Evolutionary conservation across 129 eudicot genomes (phyloP).

Genomic region (Mikania micrantha): DNA sequence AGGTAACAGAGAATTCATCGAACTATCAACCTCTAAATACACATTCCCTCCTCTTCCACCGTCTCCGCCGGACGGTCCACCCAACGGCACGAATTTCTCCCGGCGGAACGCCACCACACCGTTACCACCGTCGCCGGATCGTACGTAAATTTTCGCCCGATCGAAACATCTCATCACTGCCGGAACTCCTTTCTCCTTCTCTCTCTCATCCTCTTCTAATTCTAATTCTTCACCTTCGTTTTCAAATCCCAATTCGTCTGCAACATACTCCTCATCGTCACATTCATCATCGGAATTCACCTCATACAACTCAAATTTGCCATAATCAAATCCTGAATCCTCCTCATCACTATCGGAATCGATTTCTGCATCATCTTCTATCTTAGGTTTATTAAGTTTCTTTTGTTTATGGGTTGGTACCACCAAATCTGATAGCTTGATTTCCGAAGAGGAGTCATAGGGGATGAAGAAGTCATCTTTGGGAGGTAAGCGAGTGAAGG

Average conservation of each 20-base stretch:
- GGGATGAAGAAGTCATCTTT: slow-evolving; percentile 46
- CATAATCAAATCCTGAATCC: slow-evolving; percentile 40
- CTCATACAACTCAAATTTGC: slow-evolving; percentile 48
- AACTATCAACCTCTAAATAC: slow-evolving; percentile 62
- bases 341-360: slow-evolving; percentile 7
- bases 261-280: slow-evolving; percentile 18
- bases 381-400: background rate
- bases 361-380: slow-evolving; percentile 1
- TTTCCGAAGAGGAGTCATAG: slow-evolving; percentile 22
- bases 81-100: slow-evolving; percentile 84
- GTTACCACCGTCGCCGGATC: slow-evolving; percentile 91
- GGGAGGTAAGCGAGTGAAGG: slow-evolving; percentile 86
- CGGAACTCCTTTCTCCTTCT: slow-evolving; percentile 93
- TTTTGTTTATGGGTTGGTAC: slow-evolving; percentile 2
- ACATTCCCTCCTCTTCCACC: slow-evolving; percentile 95
- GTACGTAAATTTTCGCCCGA: slow-evolving; percentile 67
- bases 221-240: slow-evolving; percentile 18
- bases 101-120: slow-evolving; percentile 92
- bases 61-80: slow-evolving; percentile 96
- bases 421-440: slow-evolving; percentile 44
- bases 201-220: slow-evolving; percentile 35
- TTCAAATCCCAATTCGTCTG: slow-evolving; percentile 24
- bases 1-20: slow-evolving; percentile 75
- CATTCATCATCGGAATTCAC: slow-evolving; percentile 39
- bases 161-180: slow-evolving; percentile 98